A percentile compares a stretch with the other conserved stretches of the same genome.
Evolutionary conservation across 140 eudicot species (phyloP).

Genomic region (Anethum foeniculum): DNA sequence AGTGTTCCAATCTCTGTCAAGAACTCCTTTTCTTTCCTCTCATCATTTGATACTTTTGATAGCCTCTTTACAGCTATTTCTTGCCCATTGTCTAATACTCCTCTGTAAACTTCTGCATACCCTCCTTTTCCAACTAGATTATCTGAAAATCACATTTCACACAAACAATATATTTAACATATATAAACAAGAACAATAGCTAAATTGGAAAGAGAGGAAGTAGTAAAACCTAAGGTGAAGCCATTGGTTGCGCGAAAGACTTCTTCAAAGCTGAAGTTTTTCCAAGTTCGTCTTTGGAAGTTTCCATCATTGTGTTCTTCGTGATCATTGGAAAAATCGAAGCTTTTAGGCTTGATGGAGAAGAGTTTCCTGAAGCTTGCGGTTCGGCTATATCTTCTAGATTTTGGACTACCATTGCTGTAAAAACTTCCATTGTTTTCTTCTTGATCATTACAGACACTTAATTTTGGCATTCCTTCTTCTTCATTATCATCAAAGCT

Average conservation of each 20-base stretch:
- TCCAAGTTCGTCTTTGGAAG: conserved; percentile 63
- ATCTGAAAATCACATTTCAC: conserved; percentile 34
- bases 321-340: conserved; percentile 7
- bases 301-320: conserved; percentile 25
- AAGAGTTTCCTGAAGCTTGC: conserved; percentile 4
- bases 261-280: conserved; percentile 72
- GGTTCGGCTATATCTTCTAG: not conserved
- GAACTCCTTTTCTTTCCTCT: conserved; percentile 90
- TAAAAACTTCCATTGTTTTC: conserved; percentile 6
- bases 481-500: conserved; percentile 51
- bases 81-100: conserved; percentile 66
- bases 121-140: conserved; percentile 98
- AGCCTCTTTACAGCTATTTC: conserved; percentile 86
- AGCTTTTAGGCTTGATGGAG: conserved; percentile 2
- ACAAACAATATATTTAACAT: not conserved
- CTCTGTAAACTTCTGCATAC: conserved; percentile 95
- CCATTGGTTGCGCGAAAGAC: conserved; percentile 76
- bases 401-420: not conserved
- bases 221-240: conserved; percentile 60
- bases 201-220: not conserved
- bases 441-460: conserved; percentile 14
- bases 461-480: conserved; percentile 16
- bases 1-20: conserved; percentile 95
- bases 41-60: conserved; percentile 57
- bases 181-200: not conserved